These are phyloP conservation scores for Paulownia fortunei DNA, from an alignment of 257 asterid genomes.

Conservation along the genomic window DNA sequence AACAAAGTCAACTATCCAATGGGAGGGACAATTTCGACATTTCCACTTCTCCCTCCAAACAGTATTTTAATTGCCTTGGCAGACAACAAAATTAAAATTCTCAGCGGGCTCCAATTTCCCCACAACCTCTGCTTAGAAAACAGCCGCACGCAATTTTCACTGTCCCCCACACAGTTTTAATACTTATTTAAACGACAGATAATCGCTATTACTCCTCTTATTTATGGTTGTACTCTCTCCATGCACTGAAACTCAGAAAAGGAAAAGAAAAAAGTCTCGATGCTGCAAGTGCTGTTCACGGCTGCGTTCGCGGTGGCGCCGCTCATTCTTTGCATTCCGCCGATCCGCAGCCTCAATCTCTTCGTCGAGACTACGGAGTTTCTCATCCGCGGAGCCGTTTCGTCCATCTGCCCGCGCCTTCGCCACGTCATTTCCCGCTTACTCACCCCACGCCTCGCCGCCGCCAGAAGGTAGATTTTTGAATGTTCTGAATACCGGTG, in stretches of 20 bases:
- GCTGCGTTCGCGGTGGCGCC: conserved; percentile 42
- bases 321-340: conserved; percentile 42
- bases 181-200: too few species aligned
- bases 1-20: too few species aligned
- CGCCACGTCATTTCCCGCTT: neutral
- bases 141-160: neutral
- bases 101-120: neutral
- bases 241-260: too few species aligned
- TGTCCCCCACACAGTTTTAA: too few species aligned
- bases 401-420: conserved; percentile 19
- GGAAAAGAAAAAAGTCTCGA: neutral
- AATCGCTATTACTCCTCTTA: too few species aligned
- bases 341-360: conserved; percentile 38
- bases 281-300: conserved; percentile 39
- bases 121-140: too few species aligned
- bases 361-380: conserved; percentile 34
- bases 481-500: neutral
- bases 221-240: too few species aligned
- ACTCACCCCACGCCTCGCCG: neutral
- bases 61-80: too few species aligned
- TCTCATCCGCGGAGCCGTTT: conserved; percentile 12
- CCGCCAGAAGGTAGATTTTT: conserved; percentile 4
- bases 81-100: too few species aligned
- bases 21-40: too few species aligned
- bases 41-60: too few species aligned